phyloP scores from a whole-genome alignment of 2,329 filamentous ascomycete genomes.

The Neonectria magnoliae region DNA sequence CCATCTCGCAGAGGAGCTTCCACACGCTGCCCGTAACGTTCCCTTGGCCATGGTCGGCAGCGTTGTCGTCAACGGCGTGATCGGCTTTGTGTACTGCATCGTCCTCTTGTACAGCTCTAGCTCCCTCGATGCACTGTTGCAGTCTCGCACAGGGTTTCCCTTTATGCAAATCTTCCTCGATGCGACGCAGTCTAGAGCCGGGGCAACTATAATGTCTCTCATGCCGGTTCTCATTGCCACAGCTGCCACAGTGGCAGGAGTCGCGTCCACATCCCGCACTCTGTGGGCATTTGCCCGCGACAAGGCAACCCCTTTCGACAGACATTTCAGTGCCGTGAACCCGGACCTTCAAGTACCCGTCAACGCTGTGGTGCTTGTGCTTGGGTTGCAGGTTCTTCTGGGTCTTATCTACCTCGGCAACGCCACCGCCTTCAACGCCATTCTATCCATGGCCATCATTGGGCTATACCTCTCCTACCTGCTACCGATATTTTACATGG shows the following conservation, averaged over 20 bases:
- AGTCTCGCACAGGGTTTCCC: conserved; percentile 54
- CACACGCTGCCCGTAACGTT: conserved; percentile 46
- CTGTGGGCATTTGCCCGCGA: conserved; percentile 54
- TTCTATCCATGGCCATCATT: conserved; percentile 54
- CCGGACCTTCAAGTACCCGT: conserved; percentile 48
- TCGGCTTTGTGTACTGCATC: conserved; percentile 55
- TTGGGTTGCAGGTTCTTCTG: conserved; percentile 43
- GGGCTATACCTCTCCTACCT: conserved; percentile 56
- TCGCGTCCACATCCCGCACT: conserved; percentile 50
- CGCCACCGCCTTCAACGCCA: conserved; percentile 53
- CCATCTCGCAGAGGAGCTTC: conserved; percentile 49
- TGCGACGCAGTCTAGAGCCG: conserved; percentile 38
- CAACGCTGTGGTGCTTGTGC: conserved; percentile 39
- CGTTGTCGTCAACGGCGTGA: conserved; percentile 54
- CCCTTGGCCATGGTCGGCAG: conserved; percentile 49
- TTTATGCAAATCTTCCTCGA: conserved; percentile 54
- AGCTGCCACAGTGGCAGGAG: conserved; percentile 45
- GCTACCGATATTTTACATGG: conserved; percentile 50
- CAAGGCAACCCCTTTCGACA: conserved; percentile 48
- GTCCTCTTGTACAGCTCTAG: conserved; percentile 57
- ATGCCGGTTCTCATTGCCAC: conserved; percentile 42
- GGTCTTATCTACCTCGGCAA: conserved; percentile 55
- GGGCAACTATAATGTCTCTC: conserved; percentile 44
- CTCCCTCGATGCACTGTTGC: conserved; percentile 49
- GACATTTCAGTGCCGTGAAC: conserved; percentile 49